These are phyloP conservation scores for Sporopachydermia cereana DNA, from an alignment of 1,139 yeast genomes.

Conservation along the genomic window DNA sequence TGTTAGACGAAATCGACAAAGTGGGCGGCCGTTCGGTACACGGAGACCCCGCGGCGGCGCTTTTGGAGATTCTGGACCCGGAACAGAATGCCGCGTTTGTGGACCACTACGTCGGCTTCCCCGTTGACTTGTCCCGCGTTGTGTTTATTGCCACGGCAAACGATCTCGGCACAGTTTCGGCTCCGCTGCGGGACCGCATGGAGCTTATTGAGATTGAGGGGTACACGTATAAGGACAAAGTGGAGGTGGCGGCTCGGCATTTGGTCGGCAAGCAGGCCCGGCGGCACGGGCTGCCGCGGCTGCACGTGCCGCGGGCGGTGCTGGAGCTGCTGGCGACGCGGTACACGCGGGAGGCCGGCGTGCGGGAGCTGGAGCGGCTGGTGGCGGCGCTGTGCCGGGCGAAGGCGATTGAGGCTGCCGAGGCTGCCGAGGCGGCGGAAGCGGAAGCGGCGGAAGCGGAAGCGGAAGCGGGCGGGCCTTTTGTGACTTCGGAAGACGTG, in stretches of 20 bases:
- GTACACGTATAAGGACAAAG: constrained; percentile 70
- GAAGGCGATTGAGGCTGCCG: constrained; percentile 70
- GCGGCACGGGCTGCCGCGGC: constrained; percentile 53
- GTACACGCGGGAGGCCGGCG: constrained; percentile 85
- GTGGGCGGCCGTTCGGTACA: constrained; percentile 47
- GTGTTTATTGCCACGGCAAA: constrained; percentile 89
- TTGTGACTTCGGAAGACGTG: constrained; percentile 33
- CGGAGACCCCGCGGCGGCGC: constrained; percentile 89
- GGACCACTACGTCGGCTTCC: constrained; percentile 83
- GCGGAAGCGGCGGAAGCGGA: constrained; percentile 4
- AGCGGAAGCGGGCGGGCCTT: constrained; percentile 6
- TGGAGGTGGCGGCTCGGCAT: constrained; percentile 58
- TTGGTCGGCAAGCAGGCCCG: constrained; percentile 69
- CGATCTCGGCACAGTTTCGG: constrained; percentile 59
- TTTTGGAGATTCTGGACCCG: constrained; percentile 83
- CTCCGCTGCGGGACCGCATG: constrained; percentile 78
- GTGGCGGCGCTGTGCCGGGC: constrained; percentile 66
- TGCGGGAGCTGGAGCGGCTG: constrained; percentile 62
- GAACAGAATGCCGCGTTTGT: constrained; percentile 73
- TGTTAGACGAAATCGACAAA: constrained; percentile 84
- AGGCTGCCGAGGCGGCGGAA: constrained; percentile 15
- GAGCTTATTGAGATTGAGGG: constrained; percentile 76
- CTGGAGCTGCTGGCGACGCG: constrained; percentile 53
- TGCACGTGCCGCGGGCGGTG: constrained; percentile 33
- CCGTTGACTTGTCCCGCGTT: constrained; percentile 75